These are phyloP conservation scores for Rugonectria rugulosa DNA, from an alignment of 2,329 filamentous ascomycete genomes.

Conservation along the genomic window DNA sequence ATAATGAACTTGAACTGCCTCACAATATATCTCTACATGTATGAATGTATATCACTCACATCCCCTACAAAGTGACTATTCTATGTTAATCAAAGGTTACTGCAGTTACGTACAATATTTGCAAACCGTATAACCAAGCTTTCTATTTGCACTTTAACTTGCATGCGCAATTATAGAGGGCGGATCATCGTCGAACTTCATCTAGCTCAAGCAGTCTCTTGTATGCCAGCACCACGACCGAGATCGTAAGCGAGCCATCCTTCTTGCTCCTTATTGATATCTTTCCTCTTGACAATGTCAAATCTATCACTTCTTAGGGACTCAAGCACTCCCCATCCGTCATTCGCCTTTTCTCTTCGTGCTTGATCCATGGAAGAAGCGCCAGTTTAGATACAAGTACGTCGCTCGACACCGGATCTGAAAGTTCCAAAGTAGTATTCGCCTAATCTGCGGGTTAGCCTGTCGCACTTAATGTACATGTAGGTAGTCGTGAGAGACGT, in stretches of 20 bases:
- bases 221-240: constrained; percentile 54
- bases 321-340: constrained; percentile 17
- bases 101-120: too few species aligned
- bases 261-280: constrained; percentile 11
- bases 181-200: not conserved
- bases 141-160: too few species aligned
- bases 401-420: constrained; percentile 31
- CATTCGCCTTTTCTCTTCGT: not conserved
- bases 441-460: constrained; percentile 46
- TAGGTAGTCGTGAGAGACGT: constrained; percentile 41
- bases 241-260: constrained; percentile 22
- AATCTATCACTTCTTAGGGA: constrained; percentile 21
- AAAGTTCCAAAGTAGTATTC: constrained; percentile 37
- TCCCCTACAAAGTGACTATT: too few species aligned
- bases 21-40: too few species aligned
- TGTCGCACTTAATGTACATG: constrained; percentile 46
- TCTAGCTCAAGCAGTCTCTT: not conserved
- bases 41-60: too few species aligned
- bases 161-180: not conserved
- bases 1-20: too few species aligned
- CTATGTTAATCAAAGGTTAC: too few species aligned
- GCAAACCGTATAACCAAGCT: too few species aligned
- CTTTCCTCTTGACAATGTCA: constrained; percentile 18
- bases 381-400: constrained; percentile 44
- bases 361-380: constrained; percentile 17